These are phyloP conservation scores for Corymbia maculata DNA, from an alignment of 345 rosid genomes.

Conservation along the genomic window DNA sequence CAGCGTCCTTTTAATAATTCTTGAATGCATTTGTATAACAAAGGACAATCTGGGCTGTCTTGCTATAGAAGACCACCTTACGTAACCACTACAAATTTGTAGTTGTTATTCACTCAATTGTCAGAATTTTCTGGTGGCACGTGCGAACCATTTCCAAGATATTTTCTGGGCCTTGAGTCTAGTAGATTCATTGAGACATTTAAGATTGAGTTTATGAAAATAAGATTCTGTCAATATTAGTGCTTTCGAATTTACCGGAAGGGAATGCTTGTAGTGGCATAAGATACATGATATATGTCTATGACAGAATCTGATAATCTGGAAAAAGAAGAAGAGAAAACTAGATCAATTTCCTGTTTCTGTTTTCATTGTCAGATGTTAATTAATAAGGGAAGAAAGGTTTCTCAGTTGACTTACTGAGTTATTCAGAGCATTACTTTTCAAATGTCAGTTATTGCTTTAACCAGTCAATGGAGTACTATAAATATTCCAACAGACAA, in stretches of 20 bases:
- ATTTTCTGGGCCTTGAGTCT: neutral
- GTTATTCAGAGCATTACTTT: neutral
- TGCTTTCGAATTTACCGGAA: neutral
- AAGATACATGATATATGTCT: neutral
- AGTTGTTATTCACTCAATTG: neutral
- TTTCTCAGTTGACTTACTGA: neutral
- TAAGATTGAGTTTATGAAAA: neutral
- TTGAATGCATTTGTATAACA: neutral
- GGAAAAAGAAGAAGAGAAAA: neutral
- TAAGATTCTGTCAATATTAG: neutral
- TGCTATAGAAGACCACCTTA: neutral
- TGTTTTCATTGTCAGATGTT: neutral
- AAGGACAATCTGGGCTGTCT: neutral
- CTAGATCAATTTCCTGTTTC: neutral
- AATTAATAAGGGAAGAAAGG: neutral
- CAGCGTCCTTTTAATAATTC: neutral
- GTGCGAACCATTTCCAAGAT: neutral
- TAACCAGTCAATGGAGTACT: neutral
- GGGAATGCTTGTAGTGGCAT: neutral
- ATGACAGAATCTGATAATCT: neutral
- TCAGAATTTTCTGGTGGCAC: neutral
- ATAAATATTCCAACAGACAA: neutral
- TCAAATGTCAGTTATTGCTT: neutral
- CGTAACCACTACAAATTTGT: neutral
- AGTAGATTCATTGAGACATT: neutral